Evolutionary conservation across 805 yeast genomes (phyloP), one percentile per base, ranked within the genome.

Genomic region (Saccharomycopsis fodiens): DNA sequence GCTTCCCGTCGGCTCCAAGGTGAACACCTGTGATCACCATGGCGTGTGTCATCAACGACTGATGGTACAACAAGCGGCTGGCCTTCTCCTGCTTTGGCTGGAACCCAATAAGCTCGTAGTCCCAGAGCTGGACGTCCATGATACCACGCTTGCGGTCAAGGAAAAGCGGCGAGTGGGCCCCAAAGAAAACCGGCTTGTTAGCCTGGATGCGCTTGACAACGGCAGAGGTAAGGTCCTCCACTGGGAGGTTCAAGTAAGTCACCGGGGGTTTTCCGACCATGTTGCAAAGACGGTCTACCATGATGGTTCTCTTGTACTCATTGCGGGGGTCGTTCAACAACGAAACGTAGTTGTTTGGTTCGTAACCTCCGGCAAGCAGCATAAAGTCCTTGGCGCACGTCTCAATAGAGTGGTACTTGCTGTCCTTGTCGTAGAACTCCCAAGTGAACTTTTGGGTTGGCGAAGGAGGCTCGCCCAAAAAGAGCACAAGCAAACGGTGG

Each of bases 31-130:
- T 80, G 56, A 86, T 76, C 17, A 79, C 71, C 95, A 86, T 86
- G 35, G 96, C 96, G 57, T 86, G 96, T 13, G 94, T 86, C 93
- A 86, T 85, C 53, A 78, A 65, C 20, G 88, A 79, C 53, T 85
- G 80, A 46, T 77, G 79, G 53, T 82, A 79, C 48, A 70, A 64
- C 51, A 86, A 78, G 52, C 95, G 70, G 40, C 86, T 81, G 21
- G 78, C 78, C 66, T 86, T 86, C 41, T 60, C 51, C 56, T 74
- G 70, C 45, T 73, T 67, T 55, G 72, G 64, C 46, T 69, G 61
- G 70, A 76, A 70, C 38, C 80, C 77, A 55, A 77, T 71, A 48
- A 79, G 62, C 51, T 74, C 65, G 63, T 78, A 83, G 55, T 82
- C 79, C 76, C 81, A 86, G 15, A 82, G 70, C 32, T 73, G 71